Base-by-base conservation (phyloP, 768 basidiomycete genomes). In the Termitomyces sp. region DNA sequence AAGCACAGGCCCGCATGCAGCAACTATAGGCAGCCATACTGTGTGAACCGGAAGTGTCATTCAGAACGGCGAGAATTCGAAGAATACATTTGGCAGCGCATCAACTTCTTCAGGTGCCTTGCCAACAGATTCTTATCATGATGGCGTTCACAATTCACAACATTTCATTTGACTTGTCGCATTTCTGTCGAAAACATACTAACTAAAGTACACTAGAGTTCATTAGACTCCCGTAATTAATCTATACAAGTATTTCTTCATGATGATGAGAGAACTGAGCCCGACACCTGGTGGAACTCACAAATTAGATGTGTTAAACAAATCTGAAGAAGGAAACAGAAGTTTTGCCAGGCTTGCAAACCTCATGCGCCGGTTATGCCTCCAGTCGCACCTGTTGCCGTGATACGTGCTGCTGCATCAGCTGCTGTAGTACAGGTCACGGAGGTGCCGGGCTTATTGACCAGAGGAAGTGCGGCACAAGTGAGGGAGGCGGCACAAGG, bases 401-500 rank as follows among this genome's bases (percentile, higher is more conserved):
- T 63, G 47, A 81, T 78, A 43, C 77, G 73, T 11, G 75, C 68
- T 16, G 56, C 54, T 13, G 77, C 76, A 63, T 83, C 82, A 22
- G 74, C 69, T 25, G 62, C 29, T 1, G 79, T 81, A 15, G 73
- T 75, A 67, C 82, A 84, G 12, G 78, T 70, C 56, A 83, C 70
- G 6, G 76, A 78, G 9, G 81, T 82, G 39, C 82, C 83, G 11
- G 73, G 53, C 29, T 66, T 71, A 68, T 82, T 81, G 52, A 83
- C 81, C 23, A 84, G 73, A 23, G 82, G 82, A 44, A 83, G 74
- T 5, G 80, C 81, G 29, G 72, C 72, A 49, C 82, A 83, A 5
- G 66, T 68, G 29, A 71, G 62, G 2, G 69, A 68, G 36, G 61
- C 64, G 25, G 66, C 64, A 52, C 82, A 84, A 0, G 61, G 51